Evolutionary conservation across 148 eudicot genomes (phyloP), one percentile per base, ranked within the genome.

Genomic region (Amaranthus cruentus): DNA sequence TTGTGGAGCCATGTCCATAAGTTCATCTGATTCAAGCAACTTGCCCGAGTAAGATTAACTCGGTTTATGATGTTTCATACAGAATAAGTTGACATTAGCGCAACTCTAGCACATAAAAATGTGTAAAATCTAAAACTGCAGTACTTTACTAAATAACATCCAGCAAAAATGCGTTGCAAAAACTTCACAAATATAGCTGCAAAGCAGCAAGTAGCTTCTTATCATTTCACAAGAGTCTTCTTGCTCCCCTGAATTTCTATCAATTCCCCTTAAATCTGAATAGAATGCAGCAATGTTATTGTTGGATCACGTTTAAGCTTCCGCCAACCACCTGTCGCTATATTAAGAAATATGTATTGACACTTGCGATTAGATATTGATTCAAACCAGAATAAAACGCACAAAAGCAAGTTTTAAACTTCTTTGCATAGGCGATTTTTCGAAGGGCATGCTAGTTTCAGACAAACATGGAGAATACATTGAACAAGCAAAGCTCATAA

Each of bases 241-340:
- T 69, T 53, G 69, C 62, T 73, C 68, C 81, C 58, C 47, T 55
- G 43, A 28, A 65, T 44, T 13, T 15, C n/a, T 51, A 77, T 15
- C 68, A 6, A 38, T 65, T 38, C 38, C 13, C 52, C 38, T 28
- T 28, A 28, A 28, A 28, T 28, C 54, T 52, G 47, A 59, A 49
- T 48, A 38, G 42, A 4, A 43, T 67, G 66, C 57, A 64, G 51
- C 66, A 51, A 62, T 12, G 62, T 66, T 80, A 66, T 71, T 75
- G 69, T 48, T 21, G 71, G 43, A 71, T 75, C 52, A 47, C 67
- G 53, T 54, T 60, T 46, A 68, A 75, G 73, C 73, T 75, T 49
- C 11, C 5, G 13, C 51, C 10, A 10, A 46, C 50, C 58, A 51
- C 0, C 58, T 55, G 28, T 62, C 38, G 69, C 79, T 80, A 50